Base-by-base conservation (phyloP, 345 rosid species). In the Lagerstroemia speciosa region DNA sequence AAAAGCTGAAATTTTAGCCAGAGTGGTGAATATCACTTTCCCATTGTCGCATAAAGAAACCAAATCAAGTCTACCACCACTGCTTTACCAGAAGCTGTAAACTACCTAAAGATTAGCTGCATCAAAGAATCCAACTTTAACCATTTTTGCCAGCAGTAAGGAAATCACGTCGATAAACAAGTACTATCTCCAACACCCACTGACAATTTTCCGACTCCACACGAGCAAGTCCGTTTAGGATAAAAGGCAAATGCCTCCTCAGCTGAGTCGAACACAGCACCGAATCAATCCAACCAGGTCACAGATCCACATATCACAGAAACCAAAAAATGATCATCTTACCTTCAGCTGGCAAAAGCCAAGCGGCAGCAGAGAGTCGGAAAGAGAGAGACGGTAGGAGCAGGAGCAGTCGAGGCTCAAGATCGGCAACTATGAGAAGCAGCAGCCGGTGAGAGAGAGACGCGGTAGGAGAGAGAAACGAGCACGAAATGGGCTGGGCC, bases 401-500 rank as follows among this genome's bases (percentile, higher is more conserved):
- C 63, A 16, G 34, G 29, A 15, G 34, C 63, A 30, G 34, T 58
- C 63, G 27, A 58, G 34, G 33, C 34, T 14, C 34, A 34, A 34
- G 63, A 58, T 58, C 63, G 34, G 63, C 63, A 58, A 26, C 60
- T 53, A 6, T 20, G 30, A n/a, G 30, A 20, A 58, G 34, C 33
- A 58, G 34, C 33, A 27, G 32, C 33, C 7, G 63, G 34, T 4
- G 33, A 24, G n/a, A n/a, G n/a, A n/a, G n/a, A n/a, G n/a, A n/a
- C n/a, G n/a, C n/a, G n/a, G n/a, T n/a, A n/a, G n/a, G n/a, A n/a
- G n/a, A n/a, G n/a, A n/a, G n/a, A n/a, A n/a, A n/a, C n/a, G n/a
- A n/a, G n/a, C n/a, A n/a, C n/a, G 30, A n/a, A 53, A n/a, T 53
- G 60, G 58, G 60, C 60, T 24, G 60, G 60, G 60, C 60, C 29